These are phyloP conservation scores for Kokia cookei DNA, from an alignment of 441 rosid species.

Conservation along the genomic window DNA sequence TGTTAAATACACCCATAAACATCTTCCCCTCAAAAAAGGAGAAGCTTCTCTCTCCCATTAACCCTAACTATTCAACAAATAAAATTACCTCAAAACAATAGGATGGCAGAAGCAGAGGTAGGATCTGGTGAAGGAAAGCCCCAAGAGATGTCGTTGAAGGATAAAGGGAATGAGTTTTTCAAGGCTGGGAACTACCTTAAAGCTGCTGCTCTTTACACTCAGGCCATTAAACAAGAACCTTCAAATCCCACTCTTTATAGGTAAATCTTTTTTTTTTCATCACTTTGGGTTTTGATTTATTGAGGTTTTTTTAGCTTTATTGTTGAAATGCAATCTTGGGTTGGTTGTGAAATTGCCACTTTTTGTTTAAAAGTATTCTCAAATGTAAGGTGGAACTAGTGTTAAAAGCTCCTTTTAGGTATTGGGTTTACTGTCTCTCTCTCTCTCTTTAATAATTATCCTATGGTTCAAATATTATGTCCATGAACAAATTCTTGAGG, in stretches of 20 bases:
- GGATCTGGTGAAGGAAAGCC: slow-evolving; percentile 11
- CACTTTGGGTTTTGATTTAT: neutral
- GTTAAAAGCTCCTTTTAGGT: neutral
- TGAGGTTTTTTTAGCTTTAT: neutral
- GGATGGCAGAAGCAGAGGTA: neutral
- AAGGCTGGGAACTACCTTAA: slow-evolving; percentile 91
- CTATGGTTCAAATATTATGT: neutral
- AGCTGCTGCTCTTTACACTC: slow-evolving; percentile 98
- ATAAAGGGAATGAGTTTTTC: slow-evolving; percentile 88
- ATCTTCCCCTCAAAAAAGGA: neutral
- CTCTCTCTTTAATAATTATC: neutral
- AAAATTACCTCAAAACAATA: neutral
- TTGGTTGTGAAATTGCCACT: neutral
- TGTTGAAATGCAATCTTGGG: slow-evolving; percentile 12
- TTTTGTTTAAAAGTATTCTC: neutral
- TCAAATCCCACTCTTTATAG: slow-evolving; percentile 86
- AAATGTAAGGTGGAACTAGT: neutral
- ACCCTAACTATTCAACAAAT: neutral
- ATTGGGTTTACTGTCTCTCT: too few relatives aligned
- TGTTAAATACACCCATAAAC: neutral
- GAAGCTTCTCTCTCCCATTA: neutral
- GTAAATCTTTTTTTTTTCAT: slow-evolving; percentile 17
- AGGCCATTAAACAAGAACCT: slow-evolving; percentile 93
- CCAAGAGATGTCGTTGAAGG: slow-evolving; percentile 59
- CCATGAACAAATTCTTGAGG: neutral